Evolutionary conservation across 2,329 filamentous ascomycete species (phyloP), one percentile per base, ranked within the genome.

Genomic region (Alternaria metachromatica): DNA sequence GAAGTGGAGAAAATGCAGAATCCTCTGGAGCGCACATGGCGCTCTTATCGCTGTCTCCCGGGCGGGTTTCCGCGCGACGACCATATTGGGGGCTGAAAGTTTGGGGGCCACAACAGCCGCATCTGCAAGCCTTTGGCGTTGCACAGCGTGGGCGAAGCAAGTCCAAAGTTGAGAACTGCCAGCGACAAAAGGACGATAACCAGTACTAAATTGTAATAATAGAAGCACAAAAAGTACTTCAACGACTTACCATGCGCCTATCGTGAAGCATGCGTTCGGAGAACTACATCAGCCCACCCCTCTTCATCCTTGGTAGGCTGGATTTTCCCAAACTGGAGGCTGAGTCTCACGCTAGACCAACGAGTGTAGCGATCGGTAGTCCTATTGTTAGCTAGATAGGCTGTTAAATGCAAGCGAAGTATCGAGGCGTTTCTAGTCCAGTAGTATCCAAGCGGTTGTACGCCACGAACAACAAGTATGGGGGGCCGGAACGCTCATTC

Each of bases 1-100:
- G 15, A 10, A 20, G 58, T 18, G 10, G 12, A 46, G 23, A 8
- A 43, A 43, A 37, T 26, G 23, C 3, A 43, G 20, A 28, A 25
- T 58, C 6, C 13, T 46, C 20, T 30, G 6, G 18, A 57, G 59
- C 21, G 46, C 46, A 54, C n/a, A 33, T 25, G 25, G 48, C 26
- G 26, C 20, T 50, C 54, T 62, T 58, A 58, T 56, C 55, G 30
- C 18, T 30, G 26, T 15, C n/a, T 25, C 9, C 12, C n/a, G 23
- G 26, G 13, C n/a, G 21, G 9, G 30, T 56, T 41, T 18, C 59
- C 45, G 59, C 44, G 33, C 28, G 13, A 23, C 18, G 26, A 20
- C 28, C 30, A 21, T 23, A 48, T 63, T 65, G 63, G 59, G 55
- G 63, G 63, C 59, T 62, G 59, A 56, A 63, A 59, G 23, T 23